These are phyloP conservation scores for Tuctoria greenei DNA, from an alignment of 176 grass and related monocot genomes.

Conservation along the genomic window DNA sequence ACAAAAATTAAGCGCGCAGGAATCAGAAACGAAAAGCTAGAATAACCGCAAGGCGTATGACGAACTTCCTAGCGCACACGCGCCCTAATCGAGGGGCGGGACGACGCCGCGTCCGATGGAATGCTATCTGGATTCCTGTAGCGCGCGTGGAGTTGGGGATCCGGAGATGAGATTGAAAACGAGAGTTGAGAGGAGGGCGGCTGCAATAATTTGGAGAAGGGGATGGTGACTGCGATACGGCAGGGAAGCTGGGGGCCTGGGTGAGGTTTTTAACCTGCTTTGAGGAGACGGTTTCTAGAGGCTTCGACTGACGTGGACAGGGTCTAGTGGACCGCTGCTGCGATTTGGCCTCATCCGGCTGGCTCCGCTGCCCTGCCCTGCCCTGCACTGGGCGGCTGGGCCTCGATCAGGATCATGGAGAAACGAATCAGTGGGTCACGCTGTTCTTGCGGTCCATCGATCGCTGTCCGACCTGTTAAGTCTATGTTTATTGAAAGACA, in stretches of 20 bases:
- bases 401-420: background rate
- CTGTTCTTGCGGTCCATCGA: background rate
- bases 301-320: slow-evolving; percentile 37
- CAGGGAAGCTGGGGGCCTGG: background rate
- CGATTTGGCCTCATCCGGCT: slow-evolving; percentile 28
- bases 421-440: slow-evolving; percentile 7
- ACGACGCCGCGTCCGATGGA: slow-evolving; percentile 7
- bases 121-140: slow-evolving; percentile 26
- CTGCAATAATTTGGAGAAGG: background rate
- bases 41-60: slow-evolving; percentile 46
- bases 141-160: background rate
- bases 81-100: slow-evolving; percentile 38
- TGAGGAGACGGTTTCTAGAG: slow-evolving; percentile 37
- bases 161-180: background rate
- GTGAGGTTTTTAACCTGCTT: slow-evolving; percentile 17
- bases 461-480: background rate
- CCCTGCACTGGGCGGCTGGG: no score
- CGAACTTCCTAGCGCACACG: slow-evolving; percentile 58
- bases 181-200: background rate
- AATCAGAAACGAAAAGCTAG: slow-evolving; percentile 21
- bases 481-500: background rate
- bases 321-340: background rate
- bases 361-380: no score
- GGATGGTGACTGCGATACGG: background rate
- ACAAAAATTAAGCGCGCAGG: background rate